Evolutionary conservation across 495 filamentous ascomycete genomes (phyloP).

Genomic region (Glutinoglossum americanum): DNA sequence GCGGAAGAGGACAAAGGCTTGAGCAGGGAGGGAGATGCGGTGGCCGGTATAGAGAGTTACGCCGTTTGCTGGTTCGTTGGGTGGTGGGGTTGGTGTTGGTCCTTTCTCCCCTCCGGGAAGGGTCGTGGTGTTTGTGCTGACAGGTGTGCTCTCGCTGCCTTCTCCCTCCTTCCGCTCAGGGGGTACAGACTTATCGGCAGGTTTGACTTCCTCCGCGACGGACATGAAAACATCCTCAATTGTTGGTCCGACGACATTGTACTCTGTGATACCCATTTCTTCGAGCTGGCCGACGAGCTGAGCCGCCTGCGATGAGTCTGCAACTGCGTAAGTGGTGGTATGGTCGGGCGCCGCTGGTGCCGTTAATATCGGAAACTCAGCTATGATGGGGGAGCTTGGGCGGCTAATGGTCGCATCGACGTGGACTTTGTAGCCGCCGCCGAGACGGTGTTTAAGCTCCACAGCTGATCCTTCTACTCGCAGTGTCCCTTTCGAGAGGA

Average conservation of each 20-base stretch:
- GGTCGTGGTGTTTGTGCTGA: background rate
- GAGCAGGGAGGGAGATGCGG: constrained; percentile 37
- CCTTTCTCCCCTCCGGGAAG: background rate
- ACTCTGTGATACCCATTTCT: constrained; percentile 35
- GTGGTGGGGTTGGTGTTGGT: background rate
- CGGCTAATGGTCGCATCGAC: constrained; percentile 28
- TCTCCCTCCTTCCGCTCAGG: background rate
- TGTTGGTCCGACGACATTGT: constrained; percentile 60
- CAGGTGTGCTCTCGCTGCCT: background rate
- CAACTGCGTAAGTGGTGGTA: constrained; percentile 25
- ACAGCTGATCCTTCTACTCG: constrained; percentile 55
- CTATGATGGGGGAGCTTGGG: constrained; percentile 26
- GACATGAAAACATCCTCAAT: constrained; percentile 79
- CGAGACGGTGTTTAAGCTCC: constrained; percentile 46
- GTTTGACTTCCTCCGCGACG: constrained; percentile 45
- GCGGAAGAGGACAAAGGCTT: constrained; percentile 49
- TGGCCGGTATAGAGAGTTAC: constrained; percentile 45
- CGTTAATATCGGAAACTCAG: constrained; percentile 8
- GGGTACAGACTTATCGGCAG: background rate
- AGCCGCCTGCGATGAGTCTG: constrained; percentile 37
- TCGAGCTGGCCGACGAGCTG: constrained; percentile 47
- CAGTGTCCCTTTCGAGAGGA: constrained; percentile 49
- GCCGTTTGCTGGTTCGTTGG: background rate
- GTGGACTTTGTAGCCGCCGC: constrained; percentile 58
- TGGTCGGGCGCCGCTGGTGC: background rate